Base-by-base conservation (phyloP, 129 eudicot genomes). In the Kitagawia praeruptora region DNA sequence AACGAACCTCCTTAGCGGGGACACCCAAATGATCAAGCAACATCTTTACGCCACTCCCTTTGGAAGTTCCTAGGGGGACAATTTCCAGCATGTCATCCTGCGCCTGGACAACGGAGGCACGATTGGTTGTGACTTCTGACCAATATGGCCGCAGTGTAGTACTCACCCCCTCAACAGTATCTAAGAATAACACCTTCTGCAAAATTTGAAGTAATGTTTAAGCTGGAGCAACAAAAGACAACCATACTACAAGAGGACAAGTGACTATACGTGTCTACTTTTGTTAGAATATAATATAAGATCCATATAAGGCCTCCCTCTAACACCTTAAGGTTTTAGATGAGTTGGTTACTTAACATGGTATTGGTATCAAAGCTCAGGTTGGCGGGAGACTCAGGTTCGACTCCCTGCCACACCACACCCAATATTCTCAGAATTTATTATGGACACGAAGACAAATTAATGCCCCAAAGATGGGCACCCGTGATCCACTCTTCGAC, bases 41-140 rank as follows among this genome's bases (percentile, higher is more conserved):
- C 82, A 90, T 77, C 79, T 74, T 89, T 39, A 95, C 98, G 54
- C 98, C 96, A 74, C 82, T 87, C 16, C 98, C 98, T 85, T 95
- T 95, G 9, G 98, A 95, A 75, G 96, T 88, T 44, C 92, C 94
- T 81, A 84, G 75, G 16, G 98, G 98, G 48, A 95, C 97, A 79
- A 95, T 90, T 84, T 95, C 98, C 69, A 95, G 94, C 91, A 95
- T 95, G 81, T 90, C 97, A 1, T 93, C 78, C 51, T 80, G 86
- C 75, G 98, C 93, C 86, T 94, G 98, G 81, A 94, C 98, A 69
- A 95, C 98, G 73, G 87, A 87, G 31, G 97, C 98, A 48, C 86
- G 91, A 38, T 82, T 93, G 14, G 76, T 74, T 44, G 86, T 88
- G 80, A 90, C 98, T 82, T 92, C 96, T 18, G 88, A 87, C 98